Evolutionary conservation across 257 asterid genomes (phyloP), one percentile per base, ranked within the genome.

Genomic region (Capsicum chinense): DNA sequence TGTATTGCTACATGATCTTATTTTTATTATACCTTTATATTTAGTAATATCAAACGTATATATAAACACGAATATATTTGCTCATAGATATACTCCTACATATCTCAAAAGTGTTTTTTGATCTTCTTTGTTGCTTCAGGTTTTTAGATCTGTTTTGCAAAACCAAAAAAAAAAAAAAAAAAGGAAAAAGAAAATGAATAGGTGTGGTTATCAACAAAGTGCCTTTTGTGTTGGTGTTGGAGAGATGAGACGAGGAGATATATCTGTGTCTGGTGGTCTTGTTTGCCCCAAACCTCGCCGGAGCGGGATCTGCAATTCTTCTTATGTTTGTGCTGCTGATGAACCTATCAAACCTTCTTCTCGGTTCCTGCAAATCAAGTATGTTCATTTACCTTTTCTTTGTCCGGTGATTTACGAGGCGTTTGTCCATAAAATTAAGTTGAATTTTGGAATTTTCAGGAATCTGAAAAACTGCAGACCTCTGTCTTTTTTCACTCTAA

Each of bases 231-330:
- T 19, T 74, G 80, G 60, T 3, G 80, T 48, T 48, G 80, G 80
- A 73, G 60, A 73, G 12, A 48, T 73, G 33, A 73, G 39, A 71
- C 79, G 57, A 19, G 71, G 83, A 80, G 66, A 80, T 37, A 17
- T 63, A 17, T 59, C 83, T 16, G 70, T 80, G 3, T 80, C 21
- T 39, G 59, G 42, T 80, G 83, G 60, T 21, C 62, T 81, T 21
- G 84, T 81, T 63, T 81, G 60, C 35, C 84, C 84, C 84, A 81
- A 81, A 52, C 84, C 84, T 81, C 84, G 84, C 44, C 42, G 62
- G 44, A 15, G 26, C 5, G 26, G 16, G 48, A 0, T 26, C 11
- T 7, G 26, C 5, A 56, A 39, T 39, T 39, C 44, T 39, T 39
- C 44, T 39, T 39, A 39, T 39, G 44, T 39, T 39, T 39, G 3